These are phyloP conservation scores for Trametes polyzona DNA, from an alignment of 1,284 basidiomycete species.

Conservation along the genomic window DNA sequence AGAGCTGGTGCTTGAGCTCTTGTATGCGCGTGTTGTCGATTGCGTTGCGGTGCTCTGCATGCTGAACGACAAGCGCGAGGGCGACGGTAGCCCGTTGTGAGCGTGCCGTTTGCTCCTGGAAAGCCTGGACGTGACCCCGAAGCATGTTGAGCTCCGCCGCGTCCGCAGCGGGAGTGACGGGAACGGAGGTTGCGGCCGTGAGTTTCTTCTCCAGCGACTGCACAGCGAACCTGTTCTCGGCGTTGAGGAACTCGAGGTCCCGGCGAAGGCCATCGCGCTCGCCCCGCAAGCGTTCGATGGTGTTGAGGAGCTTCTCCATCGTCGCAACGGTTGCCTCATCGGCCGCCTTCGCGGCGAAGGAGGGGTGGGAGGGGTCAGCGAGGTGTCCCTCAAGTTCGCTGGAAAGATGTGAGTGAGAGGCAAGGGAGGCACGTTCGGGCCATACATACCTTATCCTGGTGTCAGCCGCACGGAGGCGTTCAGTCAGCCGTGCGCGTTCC, in stretches of 20 bases:
- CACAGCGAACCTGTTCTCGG: constrained; percentile 71
- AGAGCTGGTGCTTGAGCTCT: constrained; percentile 5
- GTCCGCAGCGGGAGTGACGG: constrained; percentile 14
- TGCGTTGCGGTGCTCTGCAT: constrained; percentile 17
- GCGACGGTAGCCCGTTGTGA: constrained; percentile 19
- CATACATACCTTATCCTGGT: constrained; percentile 35
- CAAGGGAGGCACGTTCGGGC: neutral
- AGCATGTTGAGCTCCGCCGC: constrained; percentile 18
- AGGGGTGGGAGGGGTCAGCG: constrained; percentile 10
- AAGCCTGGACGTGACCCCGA: constrained; percentile 10
- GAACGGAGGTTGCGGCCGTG: constrained; percentile 24
- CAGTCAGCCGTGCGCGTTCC: constrained; percentile 32
- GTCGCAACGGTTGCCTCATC: constrained; percentile 27
- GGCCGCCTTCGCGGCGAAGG: constrained; percentile 3
- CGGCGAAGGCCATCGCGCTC: constrained; percentile 74
- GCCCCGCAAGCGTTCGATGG: constrained; percentile 66
- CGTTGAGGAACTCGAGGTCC: constrained; percentile 69
- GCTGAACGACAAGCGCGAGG: constrained; percentile 27
- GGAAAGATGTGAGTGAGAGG: neutral
- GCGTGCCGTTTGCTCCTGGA: constrained; percentile 34
- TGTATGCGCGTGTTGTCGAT: constrained; percentile 14
- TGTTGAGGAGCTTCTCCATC: constrained; percentile 59
- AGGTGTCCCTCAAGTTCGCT: constrained; percentile 30
- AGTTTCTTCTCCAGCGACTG: constrained; percentile 61
- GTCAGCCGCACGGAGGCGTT: constrained; percentile 34